Percentiles rank a stretch among this genome's conserved stretches.
Conservation (phyloP, 2,329 filamentous ascomycete species). For the Aspergillus alliaceus region DNA sequence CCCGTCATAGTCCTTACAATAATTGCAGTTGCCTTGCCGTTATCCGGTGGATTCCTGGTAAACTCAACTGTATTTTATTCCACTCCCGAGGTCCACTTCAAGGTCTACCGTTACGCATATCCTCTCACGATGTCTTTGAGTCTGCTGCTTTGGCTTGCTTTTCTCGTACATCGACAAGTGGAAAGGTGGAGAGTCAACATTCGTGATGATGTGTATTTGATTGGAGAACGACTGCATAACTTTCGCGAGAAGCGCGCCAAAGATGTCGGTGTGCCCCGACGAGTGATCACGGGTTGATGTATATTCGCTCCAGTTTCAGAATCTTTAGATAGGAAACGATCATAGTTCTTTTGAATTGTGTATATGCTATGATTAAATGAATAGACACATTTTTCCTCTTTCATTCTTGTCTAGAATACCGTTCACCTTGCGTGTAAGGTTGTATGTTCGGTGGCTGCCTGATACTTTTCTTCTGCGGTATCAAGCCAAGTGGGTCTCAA, state of each 20-base stretch:
- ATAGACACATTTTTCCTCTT: not conserved
- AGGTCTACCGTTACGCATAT: conserved; percentile 69
- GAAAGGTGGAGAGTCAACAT: conserved; percentile 77
- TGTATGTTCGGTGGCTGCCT: not conserved
- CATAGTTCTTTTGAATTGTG: not conserved
- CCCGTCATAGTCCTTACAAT: conserved; percentile 66
- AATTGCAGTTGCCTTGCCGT: conserved; percentile 64
- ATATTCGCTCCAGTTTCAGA: not conserved
- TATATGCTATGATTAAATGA: conserved; percentile 1
- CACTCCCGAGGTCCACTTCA: conserved; percentile 33
- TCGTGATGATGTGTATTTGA: conserved; percentile 91
- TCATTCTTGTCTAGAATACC: not conserved
- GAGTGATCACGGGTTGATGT: conserved; percentile 37
- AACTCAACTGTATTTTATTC: conserved; percentile 45
- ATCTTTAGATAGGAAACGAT: not conserved
- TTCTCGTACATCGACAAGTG: conserved; percentile 54
- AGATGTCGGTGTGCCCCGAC: conserved; percentile 39
- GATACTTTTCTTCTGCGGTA: not conserved
- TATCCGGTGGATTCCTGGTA: conserved; percentile 56
- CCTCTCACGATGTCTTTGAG: conserved; percentile 61
- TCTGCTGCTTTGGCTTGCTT: conserved; percentile 48
- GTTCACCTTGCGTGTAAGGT: not conserved
- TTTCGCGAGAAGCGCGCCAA: conserved; percentile 65
- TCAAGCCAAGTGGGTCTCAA: not conserved
- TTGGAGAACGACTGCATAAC: conserved; percentile 92